A percentile compares a stretch with the other conserved stretches of the same genome.
phyloP scores from a whole-genome alignment of 2,329 filamentous ascomycete genomes.

The Seiridium cupressi region DNA sequence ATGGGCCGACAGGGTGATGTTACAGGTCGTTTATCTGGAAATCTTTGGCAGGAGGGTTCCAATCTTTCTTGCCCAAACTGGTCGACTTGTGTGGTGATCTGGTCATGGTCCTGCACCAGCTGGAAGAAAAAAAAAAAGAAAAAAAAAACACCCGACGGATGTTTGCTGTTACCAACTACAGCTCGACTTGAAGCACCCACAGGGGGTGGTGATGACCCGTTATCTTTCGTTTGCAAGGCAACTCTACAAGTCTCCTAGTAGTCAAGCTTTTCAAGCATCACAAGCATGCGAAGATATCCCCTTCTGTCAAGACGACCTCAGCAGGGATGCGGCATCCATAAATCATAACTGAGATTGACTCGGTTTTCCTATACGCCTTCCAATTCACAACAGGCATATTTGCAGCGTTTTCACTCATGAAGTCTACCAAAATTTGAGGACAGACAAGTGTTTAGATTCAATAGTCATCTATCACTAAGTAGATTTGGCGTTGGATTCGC shows the following conservation, averaged over 20 bases:
- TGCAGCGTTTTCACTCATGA: not conserved
- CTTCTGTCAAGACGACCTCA: no score
- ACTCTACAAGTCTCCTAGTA: not conserved
- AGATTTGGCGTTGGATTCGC: conserved; percentile 19
- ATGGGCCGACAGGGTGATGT: not conserved
- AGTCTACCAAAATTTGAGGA: not conserved
- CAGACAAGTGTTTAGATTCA: conserved; percentile 45
- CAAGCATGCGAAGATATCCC: no score
- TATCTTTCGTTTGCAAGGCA: not conserved
- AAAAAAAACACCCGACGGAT: not conserved
- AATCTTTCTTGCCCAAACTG: no score
- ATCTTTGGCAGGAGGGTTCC: no score
- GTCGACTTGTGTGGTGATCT: not conserved
- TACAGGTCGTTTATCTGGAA: no score
- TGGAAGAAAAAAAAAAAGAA: not conserved
- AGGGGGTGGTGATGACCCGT: not conserved
- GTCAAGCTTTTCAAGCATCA: no score
- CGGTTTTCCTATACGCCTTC: no score
- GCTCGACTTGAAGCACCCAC: no score
- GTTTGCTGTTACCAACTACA: not conserved
- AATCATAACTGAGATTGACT: no score
- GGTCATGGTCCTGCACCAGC: not conserved
- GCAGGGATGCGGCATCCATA: no score
- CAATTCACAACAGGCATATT: no score
- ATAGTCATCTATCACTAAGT: conserved; percentile 45